Evolutionary conservation across 768 basidiomycete species (phyloP).

Genomic region (Clavulina sp.): DNA sequence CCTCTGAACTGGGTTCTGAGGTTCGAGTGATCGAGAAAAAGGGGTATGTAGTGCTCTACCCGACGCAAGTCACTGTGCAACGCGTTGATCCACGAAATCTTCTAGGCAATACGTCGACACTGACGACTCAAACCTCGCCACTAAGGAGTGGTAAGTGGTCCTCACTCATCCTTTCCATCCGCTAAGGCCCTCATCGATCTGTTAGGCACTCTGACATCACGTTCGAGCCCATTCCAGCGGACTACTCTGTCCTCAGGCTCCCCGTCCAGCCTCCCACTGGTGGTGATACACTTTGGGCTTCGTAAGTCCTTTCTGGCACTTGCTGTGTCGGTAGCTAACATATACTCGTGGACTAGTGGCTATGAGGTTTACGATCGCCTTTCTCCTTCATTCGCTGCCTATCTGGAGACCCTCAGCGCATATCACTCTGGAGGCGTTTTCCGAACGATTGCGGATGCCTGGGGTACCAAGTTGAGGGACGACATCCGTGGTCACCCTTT

Average conservation of each 20-base stretch:
- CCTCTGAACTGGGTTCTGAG: neutral
- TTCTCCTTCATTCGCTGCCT: conserved; percentile 25
- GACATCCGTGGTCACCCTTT: conserved; percentile 18
- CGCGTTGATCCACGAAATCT: too few relatives aligned
- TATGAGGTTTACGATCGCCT: conserved; percentile 51
- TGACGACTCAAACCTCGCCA: too few relatives aligned
- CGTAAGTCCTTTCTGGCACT: too few relatives aligned
- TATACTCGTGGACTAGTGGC: conserved; percentile 14
- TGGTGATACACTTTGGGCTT: neutral
- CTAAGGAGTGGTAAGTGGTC: too few relatives aligned
- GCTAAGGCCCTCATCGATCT: too few relatives aligned
- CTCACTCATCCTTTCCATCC: too few relatives aligned
- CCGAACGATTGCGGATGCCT: too few relatives aligned
- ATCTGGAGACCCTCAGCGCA: conserved; percentile 35
- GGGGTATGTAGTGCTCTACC: too few relatives aligned
- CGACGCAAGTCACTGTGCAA: too few relatives aligned
- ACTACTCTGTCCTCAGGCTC: neutral
- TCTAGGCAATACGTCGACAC: too few relatives aligned
- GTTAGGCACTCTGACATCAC: neutral
- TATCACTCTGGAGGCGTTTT: too few relatives aligned
- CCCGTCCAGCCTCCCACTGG: neutral
- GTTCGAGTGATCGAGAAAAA: neutral
- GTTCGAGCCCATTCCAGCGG: neutral
- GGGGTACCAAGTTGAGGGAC: neutral
- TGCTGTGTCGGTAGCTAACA: too few relatives aligned